phyloP scores from a whole-genome alignment of 2,329 filamentous ascomycete genomes.

The Arthrobotrys iridis region DNA sequence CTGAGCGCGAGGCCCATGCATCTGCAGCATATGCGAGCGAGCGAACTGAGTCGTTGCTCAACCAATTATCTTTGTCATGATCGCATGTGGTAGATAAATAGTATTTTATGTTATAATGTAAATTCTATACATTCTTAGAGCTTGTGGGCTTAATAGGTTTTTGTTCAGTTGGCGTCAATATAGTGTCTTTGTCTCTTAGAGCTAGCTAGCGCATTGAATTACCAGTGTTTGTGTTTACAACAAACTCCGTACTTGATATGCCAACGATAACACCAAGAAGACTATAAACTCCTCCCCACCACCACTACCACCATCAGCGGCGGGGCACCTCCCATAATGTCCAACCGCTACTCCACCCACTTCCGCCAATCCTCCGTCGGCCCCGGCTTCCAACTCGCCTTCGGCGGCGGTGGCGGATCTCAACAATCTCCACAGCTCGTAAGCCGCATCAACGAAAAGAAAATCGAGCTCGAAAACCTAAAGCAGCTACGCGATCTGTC shows the following conservation, averaged over 20 bases:
- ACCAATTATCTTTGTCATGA: background rate
- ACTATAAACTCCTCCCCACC: background rate
- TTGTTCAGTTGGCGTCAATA: background rate
- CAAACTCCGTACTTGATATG: too few relatives aligned
- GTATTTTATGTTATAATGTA: too few relatives aligned
- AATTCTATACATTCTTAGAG: too few relatives aligned
- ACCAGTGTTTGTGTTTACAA: too few relatives aligned
- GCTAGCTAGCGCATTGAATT: too few relatives aligned
- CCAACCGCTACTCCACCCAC: slow-evolving; percentile 70
- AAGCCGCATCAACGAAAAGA: slow-evolving; percentile 85
- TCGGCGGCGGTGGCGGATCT: slow-evolving; percentile 25
- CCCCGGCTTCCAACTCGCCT: slow-evolving; percentile 60
- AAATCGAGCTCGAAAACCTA: slow-evolving; percentile 80
- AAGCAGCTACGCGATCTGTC: slow-evolving; percentile 81
- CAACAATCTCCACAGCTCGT: slow-evolving; percentile 60
- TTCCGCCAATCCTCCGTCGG: slow-evolving; percentile 70
- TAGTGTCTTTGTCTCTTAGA: too few relatives aligned
- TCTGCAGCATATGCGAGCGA: too few relatives aligned
- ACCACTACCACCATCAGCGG: background rate
- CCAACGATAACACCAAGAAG: background rate
- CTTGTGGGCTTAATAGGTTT: too few relatives aligned
- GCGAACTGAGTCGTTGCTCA: background rate
- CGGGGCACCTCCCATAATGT: slow-evolving; percentile 70
- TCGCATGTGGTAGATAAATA: slow-evolving; percentile 22
- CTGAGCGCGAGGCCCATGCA: background rate